Evolutionary conservation across 768 basidiomycete genomes (phyloP).

Genomic region (Paxillus rubicundulus): DNA sequence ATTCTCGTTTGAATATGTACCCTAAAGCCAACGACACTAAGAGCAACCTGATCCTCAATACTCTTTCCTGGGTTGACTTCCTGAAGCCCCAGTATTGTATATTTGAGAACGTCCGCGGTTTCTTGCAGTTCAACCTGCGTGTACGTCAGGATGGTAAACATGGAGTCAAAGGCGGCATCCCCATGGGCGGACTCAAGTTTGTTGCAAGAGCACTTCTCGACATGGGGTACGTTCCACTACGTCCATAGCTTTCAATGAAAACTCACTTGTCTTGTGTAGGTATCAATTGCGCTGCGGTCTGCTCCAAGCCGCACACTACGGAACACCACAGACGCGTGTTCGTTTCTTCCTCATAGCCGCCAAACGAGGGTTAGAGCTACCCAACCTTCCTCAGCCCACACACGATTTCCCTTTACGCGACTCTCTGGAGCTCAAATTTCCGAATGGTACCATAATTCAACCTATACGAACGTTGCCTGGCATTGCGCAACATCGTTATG

Average conservation of each 20-base stretch:
- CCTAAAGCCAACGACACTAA: constrained; percentile 64
- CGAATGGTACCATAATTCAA: constrained; percentile 36
- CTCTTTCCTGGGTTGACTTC: constrained; percentile 44
- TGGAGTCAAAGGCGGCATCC: constrained; percentile 58
- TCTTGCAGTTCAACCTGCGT: constrained; percentile 40
- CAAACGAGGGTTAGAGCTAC: constrained; percentile 34
- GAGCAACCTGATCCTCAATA: constrained; percentile 65
- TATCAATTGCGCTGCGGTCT: constrained; percentile 45
- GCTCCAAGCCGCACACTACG: constrained; percentile 48
- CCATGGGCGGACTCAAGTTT: constrained; percentile 75
- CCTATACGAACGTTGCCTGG: constrained; percentile 50
- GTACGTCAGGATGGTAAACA: constrained; percentile 38
- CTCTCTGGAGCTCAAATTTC: constrained; percentile 49
- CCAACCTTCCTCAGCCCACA: constrained; percentile 41
- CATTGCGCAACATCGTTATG: constrained; percentile 51
- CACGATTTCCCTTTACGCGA: constrained; percentile 42
- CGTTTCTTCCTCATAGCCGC: constrained; percentile 51
- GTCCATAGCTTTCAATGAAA: not conserved
- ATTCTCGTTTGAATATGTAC: constrained; percentile 72
- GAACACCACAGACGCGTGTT: constrained; percentile 44
- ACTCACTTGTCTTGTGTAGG: constrained; percentile 19
- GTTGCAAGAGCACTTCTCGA: constrained; percentile 57
- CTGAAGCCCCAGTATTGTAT: constrained; percentile 42
- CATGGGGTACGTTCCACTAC: constrained; percentile 51
- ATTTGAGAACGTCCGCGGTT: constrained; percentile 50